Conservation (phyloP, 148 eudicot species). For the Talinum fruticosum region DNA sequence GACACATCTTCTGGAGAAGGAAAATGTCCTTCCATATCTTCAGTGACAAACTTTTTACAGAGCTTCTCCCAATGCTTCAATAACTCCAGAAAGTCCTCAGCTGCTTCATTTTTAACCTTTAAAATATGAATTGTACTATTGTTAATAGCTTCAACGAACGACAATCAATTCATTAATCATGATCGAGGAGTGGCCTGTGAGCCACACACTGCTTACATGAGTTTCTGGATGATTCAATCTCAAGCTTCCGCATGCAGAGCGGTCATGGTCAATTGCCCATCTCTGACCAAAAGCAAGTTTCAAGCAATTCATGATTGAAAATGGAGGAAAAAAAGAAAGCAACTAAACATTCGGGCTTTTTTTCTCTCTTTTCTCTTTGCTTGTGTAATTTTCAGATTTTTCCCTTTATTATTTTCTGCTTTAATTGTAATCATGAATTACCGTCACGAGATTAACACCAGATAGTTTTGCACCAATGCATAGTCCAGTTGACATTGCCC, state of each 20-base stretch:
- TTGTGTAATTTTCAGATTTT: not conserved
- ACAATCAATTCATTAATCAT: conserved; percentile 9
- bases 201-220: conserved; percentile 43
- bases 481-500: conserved; percentile 97
- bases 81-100: conserved; percentile 81
- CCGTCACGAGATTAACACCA: conserved; percentile 69
- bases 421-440: conserved; percentile 29
- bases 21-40: conserved; percentile 32
- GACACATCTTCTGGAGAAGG: conserved; percentile 23
- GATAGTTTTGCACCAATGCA: conserved; percentile 83
- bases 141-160: conserved; percentile 1
- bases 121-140: conserved; percentile 8
- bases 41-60: conserved; percentile 49
- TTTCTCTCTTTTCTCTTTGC: not conserved
- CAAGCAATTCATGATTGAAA: not conserved
- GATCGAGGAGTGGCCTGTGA: conserved; percentile 2
- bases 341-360: not conserved
- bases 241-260: conserved; percentile 80
- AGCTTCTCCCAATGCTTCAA: conserved; percentile 82
- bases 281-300: conserved; percentile 40
- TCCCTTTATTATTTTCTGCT: not conserved
- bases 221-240: conserved; percentile 85
- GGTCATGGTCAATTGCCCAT: conserved; percentile 85
- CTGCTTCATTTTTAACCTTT: conserved; percentile 74
- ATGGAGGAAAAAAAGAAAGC: not conserved